Evolutionary conservation across 225 moss, liverwort and hornwort genomes (phyloP), one percentile per base, ranked within the genome.

Genomic region (Takakia lepidozioides): DNA sequence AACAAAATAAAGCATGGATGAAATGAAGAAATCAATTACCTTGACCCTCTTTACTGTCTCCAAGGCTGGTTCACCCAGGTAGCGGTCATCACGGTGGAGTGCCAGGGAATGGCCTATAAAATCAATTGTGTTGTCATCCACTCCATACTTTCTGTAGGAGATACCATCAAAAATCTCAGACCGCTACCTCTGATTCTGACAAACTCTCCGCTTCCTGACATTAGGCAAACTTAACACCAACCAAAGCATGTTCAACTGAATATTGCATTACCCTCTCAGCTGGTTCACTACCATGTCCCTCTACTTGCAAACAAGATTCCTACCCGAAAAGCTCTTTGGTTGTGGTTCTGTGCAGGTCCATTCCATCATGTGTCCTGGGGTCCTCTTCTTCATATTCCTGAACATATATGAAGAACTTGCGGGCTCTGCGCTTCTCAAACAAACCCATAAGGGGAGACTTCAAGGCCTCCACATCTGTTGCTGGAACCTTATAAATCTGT

Each of bases 361-460:
- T 43, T 52, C 90, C 90, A 10, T 95, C 84, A 25, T 90, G 95
- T 4, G 87, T 90, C 42, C 54, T 87, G n/a, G 59, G 30, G 26
- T 90, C 87, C 17, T 63, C 58, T 65, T 90, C 90, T 0, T 84
- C 84, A 20, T 90, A 95, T 59, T 87, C 84, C 63, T 95, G 90
- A 15, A 90, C 90, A 64, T 84, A 95, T 28, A 90, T 75, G 58
- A 95, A 86, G 30, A 95, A 95, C 55, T 90, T 90, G 35, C 86
- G 75, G 29, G 84, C 84, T 14, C 86, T 64, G 15, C 90, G 68
- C 64, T 95, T 95, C 47, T 90, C 90, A 51, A 90, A 90, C 4
- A 95, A 25, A 15, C 90, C 95, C 89, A 90, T 90, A 43, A 95
- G 62, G 5, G 95, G 87, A 44, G 95, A 90, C 62, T 86, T 90